Base-by-base conservation (phyloP, 2,329 filamentous ascomycete species). In the Diplodia scrobiculata region DNA sequence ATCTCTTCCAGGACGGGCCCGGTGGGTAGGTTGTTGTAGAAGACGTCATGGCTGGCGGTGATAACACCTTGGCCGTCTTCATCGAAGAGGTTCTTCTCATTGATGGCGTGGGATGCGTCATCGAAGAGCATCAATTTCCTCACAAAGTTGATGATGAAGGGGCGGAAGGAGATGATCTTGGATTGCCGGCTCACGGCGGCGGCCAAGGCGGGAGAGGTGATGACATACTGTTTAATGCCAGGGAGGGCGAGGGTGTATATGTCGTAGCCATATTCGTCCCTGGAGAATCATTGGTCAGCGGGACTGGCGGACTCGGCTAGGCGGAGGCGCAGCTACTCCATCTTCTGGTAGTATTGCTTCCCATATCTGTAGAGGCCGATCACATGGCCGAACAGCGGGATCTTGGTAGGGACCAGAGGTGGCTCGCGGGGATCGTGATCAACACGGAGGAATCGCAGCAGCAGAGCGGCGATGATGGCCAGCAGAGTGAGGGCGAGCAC, bases 351-450 rank as follows among this genome's bases (percentile, higher is more conserved):
- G 65, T 82, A 82, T 5, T 67, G 27, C 25, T 71, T 67, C 0
- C 75, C 75, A n/a, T 71, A 60, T 21, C 63, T 67, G n/a, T 82
- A 68, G 69, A 83, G 73, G 9, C 79, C 78, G 32, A 84, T 70
- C 21, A 83, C 73, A 68, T 84, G 82, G 1, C 82, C 82, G 48
- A 84, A 68, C 34, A 80, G 72, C 0, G 82, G 82, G 38, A 84
- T 74, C 17, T 52, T 73, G 0, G 79, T 73, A 27, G 76, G 75
- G 27, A 83, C 32, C 0, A 78, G 66, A 3, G 80, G 80, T 9
- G 82, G 82, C 66, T 84, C 82, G 55, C 74, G 71, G 9, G 76
- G 70, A 51, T 71, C 6, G 69, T 45, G 52, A 53, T 71, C 68
- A 13, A 34, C 27, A 1, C 45, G 51, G 3, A 65, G 45, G 41